Base-by-base conservation (phyloP, 2,329 filamentous ascomycete genomes). In the Talaromyces piceae region DNA sequence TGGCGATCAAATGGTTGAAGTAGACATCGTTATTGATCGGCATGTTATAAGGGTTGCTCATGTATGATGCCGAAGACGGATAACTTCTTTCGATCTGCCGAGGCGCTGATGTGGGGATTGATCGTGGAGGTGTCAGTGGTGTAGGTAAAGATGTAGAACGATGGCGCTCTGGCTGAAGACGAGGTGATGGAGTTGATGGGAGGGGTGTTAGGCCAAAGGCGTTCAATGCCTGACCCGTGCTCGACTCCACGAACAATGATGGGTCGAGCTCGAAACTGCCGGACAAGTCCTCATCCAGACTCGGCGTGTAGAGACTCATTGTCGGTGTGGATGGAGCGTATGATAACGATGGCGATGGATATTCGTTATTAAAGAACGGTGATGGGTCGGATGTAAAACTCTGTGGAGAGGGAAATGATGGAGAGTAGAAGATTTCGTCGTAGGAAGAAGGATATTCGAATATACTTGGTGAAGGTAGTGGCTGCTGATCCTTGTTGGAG, bases 291-390 rank as follows among this genome's bases (percentile, higher is more conserved):
- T 49, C 51, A 12, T 45, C 47, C 2, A 53, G 47, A 31, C 51
- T 53, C 4, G 51, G 47, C 11, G 47, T 46, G 27, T 53, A 53
- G n/a, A 53, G 23, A 23, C 51, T 53, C 9, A 49, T 27, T 5
- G 51, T 30, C 18, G 51, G 51, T 16, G 51, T 53, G 20, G 51
- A 53, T 26, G 51, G 51, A n/a, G 47, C 51, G 45, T 53, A 28
- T 49, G 51, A 53, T 43, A 46, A 30, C 16, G 47, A 49, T n/a
- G 51, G 51, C 8, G 51, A 53, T 12, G 51, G 46, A 20, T 49
- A 53, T 45, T 33, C 50, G 25, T 49, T 41, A 5, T 41, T 33
- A 13, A 49, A 43, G 31, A 49, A 53, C n/a, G 51, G 41, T 5
- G 47, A 43, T 18, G 20, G 8, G 2, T 43, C 39, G 39, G 39